Evolutionary conservation across 176 grass and related monocot species (phyloP).

Genomic region (Oryza punctata): DNA sequence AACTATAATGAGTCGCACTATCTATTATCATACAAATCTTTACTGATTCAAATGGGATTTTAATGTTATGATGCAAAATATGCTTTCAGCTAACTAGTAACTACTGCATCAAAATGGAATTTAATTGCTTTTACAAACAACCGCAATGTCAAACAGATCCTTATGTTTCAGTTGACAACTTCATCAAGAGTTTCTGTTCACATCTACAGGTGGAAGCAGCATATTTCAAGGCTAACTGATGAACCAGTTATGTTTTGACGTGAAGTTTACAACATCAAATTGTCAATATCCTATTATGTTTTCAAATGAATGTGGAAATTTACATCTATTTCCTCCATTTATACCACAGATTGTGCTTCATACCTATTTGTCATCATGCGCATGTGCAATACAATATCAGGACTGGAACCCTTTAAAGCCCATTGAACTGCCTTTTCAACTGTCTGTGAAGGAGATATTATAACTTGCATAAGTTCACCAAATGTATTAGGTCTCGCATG

Average conservation of each 20-base stretch:
- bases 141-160: not conserved
- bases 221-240: slow-evolving; percentile 8
- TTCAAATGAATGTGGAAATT: not conserved
- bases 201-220: slow-evolving; percentile 1
- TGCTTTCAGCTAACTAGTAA: not conserved
- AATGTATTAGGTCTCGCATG: slow-evolving; percentile 79
- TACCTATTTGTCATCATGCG: slow-evolving; percentile 93
- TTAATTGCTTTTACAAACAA: not conserved
- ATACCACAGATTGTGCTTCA: not conserved
- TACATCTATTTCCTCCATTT: not conserved
- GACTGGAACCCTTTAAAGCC: slow-evolving; percentile 63
- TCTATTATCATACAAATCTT: not conserved
- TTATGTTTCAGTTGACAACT: not conserved
- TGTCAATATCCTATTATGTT: not conserved
- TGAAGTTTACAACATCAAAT: slow-evolving; percentile 14
- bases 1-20: not conserved
- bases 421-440: slow-evolving; percentile 68
- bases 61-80: not conserved
- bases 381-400: slow-evolving; percentile 85
- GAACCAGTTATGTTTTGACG: not conserved
- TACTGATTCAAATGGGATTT: not conserved
- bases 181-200: not conserved
- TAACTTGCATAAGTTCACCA: slow-evolving; percentile 75
- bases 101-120: not conserved
- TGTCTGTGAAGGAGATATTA: slow-evolving; percentile 64